Base-by-base conservation (phyloP, 2,329 filamentous ascomycete species). In the Chrysosporium queenslandicum region DNA sequence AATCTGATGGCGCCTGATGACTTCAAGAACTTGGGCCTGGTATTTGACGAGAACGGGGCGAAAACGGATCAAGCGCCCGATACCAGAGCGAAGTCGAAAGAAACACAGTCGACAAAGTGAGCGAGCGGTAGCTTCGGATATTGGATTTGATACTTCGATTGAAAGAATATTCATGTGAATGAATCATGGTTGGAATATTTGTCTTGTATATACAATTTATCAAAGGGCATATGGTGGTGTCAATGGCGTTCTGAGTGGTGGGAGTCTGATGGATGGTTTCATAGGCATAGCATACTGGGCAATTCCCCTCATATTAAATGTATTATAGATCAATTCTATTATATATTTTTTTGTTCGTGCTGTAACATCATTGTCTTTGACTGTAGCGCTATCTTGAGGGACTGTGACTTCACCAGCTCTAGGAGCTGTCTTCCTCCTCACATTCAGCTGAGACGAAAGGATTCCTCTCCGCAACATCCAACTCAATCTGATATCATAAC, bases 1-100 rank as follows among this genome's bases (percentile, higher is more conserved):
- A 96, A 97, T 65, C 74, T 98, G 29, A 98, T 98, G 92, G 90
- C 90, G 6, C 87, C 80, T 60, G 92, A 98, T 64, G 87, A 94
- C 55, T 92, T 97, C 70, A 88, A 86, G 69, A 98, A 98, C 64
- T 74, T 98, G 37, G 92, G 92, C 0, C 92, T 94, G 61, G 72
- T 75, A 4, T 75, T 78, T 55, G 76, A 80, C 41, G 68, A 70
- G 21, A 58, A 63, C 3, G 58, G 60, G 30, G 47, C 55, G 18
- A 57, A 61, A 36, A n/a, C 49, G 14, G 30, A n/a, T 2, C 32
- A n/a, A 47, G 42, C 49, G 37, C 32, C 53, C 18, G 43, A 39
- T 27, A 40, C n/a, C n/a, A 41, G 52, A n/a, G 7, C 48, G 20
- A 32, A 30, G 27, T 1, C 21, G 7, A 48, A 46, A 23, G 16